These are phyloP conservation scores for Bromus sterilis DNA, from an alignment of 176 grass and related monocot genomes.

Conservation along the genomic window DNA sequence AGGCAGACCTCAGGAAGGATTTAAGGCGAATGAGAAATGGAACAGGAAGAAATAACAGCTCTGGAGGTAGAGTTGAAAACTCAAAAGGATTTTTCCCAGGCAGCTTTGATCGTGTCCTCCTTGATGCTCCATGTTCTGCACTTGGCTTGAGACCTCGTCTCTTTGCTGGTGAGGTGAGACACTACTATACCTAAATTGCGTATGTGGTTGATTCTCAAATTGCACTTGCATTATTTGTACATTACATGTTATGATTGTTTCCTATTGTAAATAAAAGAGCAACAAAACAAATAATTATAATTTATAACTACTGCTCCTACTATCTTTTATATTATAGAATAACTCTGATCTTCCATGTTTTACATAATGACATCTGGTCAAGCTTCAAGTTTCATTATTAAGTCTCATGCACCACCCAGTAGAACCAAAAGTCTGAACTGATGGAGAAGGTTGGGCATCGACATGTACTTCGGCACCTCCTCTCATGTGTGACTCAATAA, in stretches of 20 bases:
- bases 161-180: slow-evolving; percentile 64
- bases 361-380: not conserved
- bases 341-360: not conserved
- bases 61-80: slow-evolving; percentile 67
- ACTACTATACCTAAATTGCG: not conserved
- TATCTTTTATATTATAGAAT: not conserved
- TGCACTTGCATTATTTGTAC: not conserved
- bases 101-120: slow-evolving; percentile 97
- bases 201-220: not conserved
- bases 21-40: slow-evolving; percentile 72
- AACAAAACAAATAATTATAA: not conserved
- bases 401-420: not conserved
- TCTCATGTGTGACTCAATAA: not conserved
- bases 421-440: not conserved
- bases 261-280: not conserved
- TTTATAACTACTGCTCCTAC: not conserved
- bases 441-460: not conserved
- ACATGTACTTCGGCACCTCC: not conserved
- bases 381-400: not conserved
- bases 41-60: slow-evolving; percentile 79
- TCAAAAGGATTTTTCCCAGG: slow-evolving; percentile 82
- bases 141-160: slow-evolving; percentile 95
- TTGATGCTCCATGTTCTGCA: slow-evolving; percentile 96
- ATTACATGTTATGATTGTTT: not conserved
- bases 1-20: slow-evolving; percentile 61